phyloP scores from a whole-genome alignment of 1,284 basidiomycete genomes.

The Microbotryum lychnidis-dioicae region DNA sequence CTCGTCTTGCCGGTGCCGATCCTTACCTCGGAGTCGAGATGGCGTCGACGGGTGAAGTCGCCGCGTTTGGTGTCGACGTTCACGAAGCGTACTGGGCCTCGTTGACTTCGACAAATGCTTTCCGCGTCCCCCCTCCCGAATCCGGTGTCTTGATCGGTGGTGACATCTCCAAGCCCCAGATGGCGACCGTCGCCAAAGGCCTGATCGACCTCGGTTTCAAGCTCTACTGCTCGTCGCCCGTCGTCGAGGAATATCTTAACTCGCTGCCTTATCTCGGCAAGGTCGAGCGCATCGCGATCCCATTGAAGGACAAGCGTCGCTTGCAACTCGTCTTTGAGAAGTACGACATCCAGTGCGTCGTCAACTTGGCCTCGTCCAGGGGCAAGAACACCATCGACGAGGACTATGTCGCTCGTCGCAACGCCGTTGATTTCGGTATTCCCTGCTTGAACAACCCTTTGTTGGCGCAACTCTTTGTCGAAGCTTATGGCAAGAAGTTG shows the following conservation, averaged over 20 bases:
- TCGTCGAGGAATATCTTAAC: constrained; percentile 78
- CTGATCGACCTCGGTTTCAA: constrained; percentile 79
- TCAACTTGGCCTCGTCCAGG: constrained; percentile 81
- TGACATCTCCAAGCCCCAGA: constrained; percentile 70
- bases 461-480: constrained; percentile 82
- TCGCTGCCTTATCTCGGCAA: constrained; percentile 61
- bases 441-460: constrained; percentile 86
- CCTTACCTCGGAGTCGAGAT: constrained; percentile 98
- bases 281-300: constrained; percentile 90
- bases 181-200: constrained; percentile 66
- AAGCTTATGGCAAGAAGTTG: constrained; percentile 81
- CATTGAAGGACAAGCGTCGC: constrained; percentile 87
- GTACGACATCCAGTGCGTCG: constrained; percentile 88
- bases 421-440: constrained; percentile 47
- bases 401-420: constrained; percentile 87
- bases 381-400: constrained; percentile 76
- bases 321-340: constrained; percentile 53
- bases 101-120: constrained; percentile 78
- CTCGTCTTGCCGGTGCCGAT: constrained; percentile 82
- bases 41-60: constrained; percentile 97
- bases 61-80: constrained; percentile 89
- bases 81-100: constrained; percentile 95
- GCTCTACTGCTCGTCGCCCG: constrained; percentile 73
- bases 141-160: constrained; percentile 80
- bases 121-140: constrained; percentile 71